These are phyloP conservation scores for Aspergillus fructus DNA, from an alignment of 2,329 filamentous ascomycete genomes.

Conservation along the genomic window DNA sequence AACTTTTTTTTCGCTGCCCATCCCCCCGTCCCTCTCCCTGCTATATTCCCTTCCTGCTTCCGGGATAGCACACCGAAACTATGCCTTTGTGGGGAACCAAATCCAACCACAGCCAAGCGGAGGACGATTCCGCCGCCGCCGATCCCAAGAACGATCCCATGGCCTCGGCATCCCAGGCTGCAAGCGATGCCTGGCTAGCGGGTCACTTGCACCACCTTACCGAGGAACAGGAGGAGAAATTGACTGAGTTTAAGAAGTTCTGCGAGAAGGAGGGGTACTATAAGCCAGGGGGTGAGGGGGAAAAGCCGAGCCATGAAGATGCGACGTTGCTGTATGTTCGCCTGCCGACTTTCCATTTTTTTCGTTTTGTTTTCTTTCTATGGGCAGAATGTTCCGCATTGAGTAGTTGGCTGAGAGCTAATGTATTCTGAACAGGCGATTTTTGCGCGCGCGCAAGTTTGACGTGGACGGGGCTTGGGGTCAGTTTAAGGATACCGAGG, in stretches of 20 bases:
- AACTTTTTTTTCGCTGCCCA: background rate
- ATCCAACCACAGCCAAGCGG: conserved; percentile 28
- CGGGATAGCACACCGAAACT: background rate
- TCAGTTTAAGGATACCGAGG: conserved; percentile 86
- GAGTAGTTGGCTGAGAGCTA: background rate
- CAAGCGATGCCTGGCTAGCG: conserved; percentile 37
- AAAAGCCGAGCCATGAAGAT: conserved; percentile 47
- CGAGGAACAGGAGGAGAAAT: conserved; percentile 63
- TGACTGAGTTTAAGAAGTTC: conserved; percentile 70
- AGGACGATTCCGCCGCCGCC: conserved; percentile 26
- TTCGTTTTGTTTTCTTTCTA: background rate
- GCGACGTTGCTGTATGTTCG: conserved; percentile 47
- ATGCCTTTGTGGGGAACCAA: conserved; percentile 34
- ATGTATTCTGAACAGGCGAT: conserved; percentile 60
- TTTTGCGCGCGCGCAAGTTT: conserved; percentile 81
- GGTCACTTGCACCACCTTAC: conserved; percentile 82
- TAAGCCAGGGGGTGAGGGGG: conserved; percentile 34
- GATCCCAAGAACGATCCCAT: conserved; percentile 36
- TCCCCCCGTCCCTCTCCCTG: background rate
- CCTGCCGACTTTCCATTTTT: background rate
- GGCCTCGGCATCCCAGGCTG: conserved; percentile 36
- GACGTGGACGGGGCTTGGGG: conserved; percentile 71
- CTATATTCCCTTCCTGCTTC: background rate
- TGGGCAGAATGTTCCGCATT: background rate
- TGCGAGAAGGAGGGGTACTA: conserved; percentile 63